Percentiles rank a stretch among this genome's conserved stretches.
Evolutionary conservation across 768 basidiomycete species (phyloP).

Genomic region (Mrakia frigida): DNA sequence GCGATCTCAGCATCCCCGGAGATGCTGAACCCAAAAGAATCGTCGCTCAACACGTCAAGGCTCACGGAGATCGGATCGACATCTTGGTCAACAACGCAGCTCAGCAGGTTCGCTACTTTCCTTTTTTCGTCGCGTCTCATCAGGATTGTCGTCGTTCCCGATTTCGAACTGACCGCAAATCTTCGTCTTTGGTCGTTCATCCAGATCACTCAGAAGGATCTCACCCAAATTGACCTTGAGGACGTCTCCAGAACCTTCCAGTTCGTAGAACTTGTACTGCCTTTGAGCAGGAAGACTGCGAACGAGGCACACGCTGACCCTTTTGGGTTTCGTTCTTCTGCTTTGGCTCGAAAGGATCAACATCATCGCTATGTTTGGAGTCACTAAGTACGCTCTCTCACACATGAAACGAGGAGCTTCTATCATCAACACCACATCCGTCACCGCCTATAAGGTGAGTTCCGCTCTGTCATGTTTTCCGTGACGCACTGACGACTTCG

Average conservation of each 20-base stretch:
- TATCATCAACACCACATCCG: slow-evolving; percentile 61
- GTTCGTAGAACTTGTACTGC: neutral
- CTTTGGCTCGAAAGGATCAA: too few relatives aligned
- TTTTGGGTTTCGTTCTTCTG: neutral
- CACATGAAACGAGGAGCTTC: slow-evolving; percentile 56
- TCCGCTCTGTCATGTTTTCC: slow-evolving; percentile 15
- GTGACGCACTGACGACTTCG: neutral
- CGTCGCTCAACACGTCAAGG: slow-evolving; percentile 51
- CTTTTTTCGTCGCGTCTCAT: too few relatives aligned
- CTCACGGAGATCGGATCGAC: slow-evolving; percentile 48
- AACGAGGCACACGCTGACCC: neutral
- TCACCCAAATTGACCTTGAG: slow-evolving; percentile 53
- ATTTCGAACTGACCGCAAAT: neutral
- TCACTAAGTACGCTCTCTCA: slow-evolving; percentile 56
- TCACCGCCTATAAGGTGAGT: slow-evolving; percentile 51
- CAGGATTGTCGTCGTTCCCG: too few relatives aligned
- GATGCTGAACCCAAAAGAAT: slow-evolving; percentile 49
- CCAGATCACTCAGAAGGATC: slow-evolving; percentile 50
- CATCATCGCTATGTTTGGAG: slow-evolving; percentile 57
- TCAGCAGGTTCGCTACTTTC: slow-evolving; percentile 48
- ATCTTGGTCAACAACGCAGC: slow-evolving; percentile 55
- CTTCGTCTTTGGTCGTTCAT: neutral
- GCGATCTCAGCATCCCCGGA: slow-evolving; percentile 48
- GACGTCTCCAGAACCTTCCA: slow-evolving; percentile 56
- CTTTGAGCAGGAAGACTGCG: neutral